These are phyloP conservation scores for Fagopyrum homotropicum DNA, from an alignment of 148 eudicot genomes.

Conservation along the genomic window DNA sequence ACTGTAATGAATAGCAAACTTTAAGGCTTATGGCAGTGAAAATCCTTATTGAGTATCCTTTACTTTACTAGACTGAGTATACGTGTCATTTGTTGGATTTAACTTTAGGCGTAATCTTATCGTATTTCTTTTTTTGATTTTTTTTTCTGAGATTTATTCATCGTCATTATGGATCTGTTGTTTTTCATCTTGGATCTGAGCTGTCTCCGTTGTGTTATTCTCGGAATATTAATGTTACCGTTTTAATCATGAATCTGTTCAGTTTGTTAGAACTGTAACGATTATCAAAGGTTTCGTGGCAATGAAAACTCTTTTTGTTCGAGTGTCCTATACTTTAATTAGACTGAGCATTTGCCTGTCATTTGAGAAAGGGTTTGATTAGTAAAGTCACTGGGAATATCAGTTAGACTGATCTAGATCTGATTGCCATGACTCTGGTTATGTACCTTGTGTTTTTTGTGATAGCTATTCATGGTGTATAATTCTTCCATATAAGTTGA, in stretches of 20 bases:
- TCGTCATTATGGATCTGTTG: background rate
- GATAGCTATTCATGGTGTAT: too few species aligned
- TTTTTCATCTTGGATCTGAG: slow-evolving; percentile 1
- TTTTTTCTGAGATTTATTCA: background rate
- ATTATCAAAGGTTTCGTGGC: background rate
- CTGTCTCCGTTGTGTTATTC: background rate
- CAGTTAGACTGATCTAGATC: background rate
- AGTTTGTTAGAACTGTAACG: background rate
- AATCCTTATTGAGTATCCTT: background rate
- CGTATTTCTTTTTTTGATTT: background rate
- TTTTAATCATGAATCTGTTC: background rate
- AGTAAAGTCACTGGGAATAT: background rate
- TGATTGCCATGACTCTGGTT: background rate
- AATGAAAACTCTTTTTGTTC: background rate
- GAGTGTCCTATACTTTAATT: background rate
- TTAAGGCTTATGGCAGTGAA: background rate
- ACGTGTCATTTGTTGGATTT: too few species aligned
- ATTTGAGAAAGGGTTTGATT: background rate
- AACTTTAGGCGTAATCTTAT: background rate
- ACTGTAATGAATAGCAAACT: background rate
- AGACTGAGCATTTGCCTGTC: background rate
- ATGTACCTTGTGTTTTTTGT: background rate
- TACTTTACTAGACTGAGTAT: too few species aligned
- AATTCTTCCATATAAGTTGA: too few species aligned
- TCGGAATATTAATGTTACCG: background rate